phyloP scores from a whole-genome alignment of 139 green algal genomes.

The Limnomonas spitsbergensis region DNA sequence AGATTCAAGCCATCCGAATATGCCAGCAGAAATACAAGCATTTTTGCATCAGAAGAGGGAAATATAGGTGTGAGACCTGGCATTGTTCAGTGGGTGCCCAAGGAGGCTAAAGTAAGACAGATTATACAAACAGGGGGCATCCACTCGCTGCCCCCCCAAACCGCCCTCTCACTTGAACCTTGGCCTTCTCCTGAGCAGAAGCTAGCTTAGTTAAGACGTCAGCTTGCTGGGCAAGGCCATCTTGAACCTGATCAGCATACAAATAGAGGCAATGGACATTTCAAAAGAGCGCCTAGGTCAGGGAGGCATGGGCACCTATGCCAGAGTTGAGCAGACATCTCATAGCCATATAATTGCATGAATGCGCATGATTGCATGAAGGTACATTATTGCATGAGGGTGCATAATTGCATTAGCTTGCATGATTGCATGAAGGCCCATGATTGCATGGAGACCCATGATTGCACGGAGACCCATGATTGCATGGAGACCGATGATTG shows the following conservation, averaged over 20 bases:
- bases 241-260: slow-evolving; percentile 4
- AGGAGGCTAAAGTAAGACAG: not conserved
- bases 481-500: too few relatives aligned
- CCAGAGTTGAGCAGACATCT: too few relatives aligned
- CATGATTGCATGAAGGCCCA: too few relatives aligned
- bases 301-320: not conserved
- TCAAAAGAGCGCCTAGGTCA: not conserved
- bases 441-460: too few relatives aligned
- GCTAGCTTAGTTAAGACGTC: not conserved
- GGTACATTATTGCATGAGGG: too few relatives aligned
- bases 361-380: too few relatives aligned
- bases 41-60: not conserved
- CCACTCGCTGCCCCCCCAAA: not conserved
- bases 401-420: too few relatives aligned
- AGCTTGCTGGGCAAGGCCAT: not conserved
- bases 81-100: not conserved
- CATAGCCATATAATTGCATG: too few relatives aligned
- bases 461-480: too few relatives aligned
- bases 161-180: not conserved
- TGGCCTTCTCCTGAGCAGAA: not conserved
- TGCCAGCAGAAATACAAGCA: not conserved
- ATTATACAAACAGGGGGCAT: not conserved
- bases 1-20: not conserved
- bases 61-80: not conserved
- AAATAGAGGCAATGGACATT: too few relatives aligned